Conservation (phyloP, 1,284 basidiomycete species). For the Takashimella koratensis region DNA sequence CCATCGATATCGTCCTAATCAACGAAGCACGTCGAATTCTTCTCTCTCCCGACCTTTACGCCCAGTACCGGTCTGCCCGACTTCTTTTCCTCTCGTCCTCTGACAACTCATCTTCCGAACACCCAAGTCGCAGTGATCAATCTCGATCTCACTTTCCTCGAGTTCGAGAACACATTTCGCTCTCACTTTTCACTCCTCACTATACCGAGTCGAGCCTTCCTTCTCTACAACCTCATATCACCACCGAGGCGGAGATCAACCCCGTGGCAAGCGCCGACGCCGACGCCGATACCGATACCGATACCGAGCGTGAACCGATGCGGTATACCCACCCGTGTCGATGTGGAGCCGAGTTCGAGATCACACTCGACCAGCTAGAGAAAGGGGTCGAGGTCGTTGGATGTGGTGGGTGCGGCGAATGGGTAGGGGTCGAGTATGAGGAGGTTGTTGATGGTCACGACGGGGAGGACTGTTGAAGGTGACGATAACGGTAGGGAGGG, state of each 20-base stretch:
- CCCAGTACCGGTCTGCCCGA: slow-evolving; percentile 10
- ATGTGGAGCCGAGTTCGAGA: slow-evolving; percentile 44
- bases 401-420: slow-evolving; percentile 51
- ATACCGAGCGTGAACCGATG: slow-evolving; percentile 22
- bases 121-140: too few species aligned
- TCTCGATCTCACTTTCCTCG: too few species aligned
- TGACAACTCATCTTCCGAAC: slow-evolving; percentile 4
- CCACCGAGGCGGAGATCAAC: too few species aligned
- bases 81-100: not conserved
- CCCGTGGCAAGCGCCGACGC: too few species aligned
- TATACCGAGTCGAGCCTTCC: too few species aligned
- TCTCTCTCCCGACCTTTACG: slow-evolving; percentile 22
- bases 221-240: too few species aligned
- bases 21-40: slow-evolving; percentile 48
- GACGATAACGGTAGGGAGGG: not conserved
- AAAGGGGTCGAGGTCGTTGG: slow-evolving; percentile 49
- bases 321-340: slow-evolving; percentile 48
- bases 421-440: slow-evolving; percentile 50
- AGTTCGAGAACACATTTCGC: slow-evolving; percentile 29
- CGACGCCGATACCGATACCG: not conserved
- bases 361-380: slow-evolving; percentile 47
- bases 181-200: slow-evolving; percentile 38
- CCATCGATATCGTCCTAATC: slow-evolving; percentile 31
- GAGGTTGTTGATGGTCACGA: slow-evolving; percentile 40
- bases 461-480: slow-evolving; percentile 1